phyloP scores from a whole-genome alignment of 2,329 filamentous ascomycete genomes.

The Phaeosphaeria sp. region DNA sequence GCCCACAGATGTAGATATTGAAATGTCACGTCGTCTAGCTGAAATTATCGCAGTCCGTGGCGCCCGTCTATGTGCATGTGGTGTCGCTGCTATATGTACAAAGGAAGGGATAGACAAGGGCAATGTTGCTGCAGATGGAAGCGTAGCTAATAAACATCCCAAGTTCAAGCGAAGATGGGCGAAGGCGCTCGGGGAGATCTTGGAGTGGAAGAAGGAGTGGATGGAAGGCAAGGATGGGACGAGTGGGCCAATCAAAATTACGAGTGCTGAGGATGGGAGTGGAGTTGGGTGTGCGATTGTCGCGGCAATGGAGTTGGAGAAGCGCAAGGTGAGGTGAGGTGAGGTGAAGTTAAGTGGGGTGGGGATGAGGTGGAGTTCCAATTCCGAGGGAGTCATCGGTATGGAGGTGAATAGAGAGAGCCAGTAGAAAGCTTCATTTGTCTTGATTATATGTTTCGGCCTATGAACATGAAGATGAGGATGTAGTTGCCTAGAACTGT shows the following conservation, averaged over 20 bases:
- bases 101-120: slow-evolving; percentile 40
- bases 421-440: neutral
- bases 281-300: slow-evolving; percentile 50
- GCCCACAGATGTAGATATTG: slow-evolving; percentile 31
- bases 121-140: slow-evolving; percentile 49
- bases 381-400: neutral
- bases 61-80: slow-evolving; percentile 47
- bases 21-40: slow-evolving; percentile 34
- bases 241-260: slow-evolving; percentile 42
- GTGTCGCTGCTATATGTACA: slow-evolving; percentile 47
- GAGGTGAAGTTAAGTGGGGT: no score
- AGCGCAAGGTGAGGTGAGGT: slow-evolving; percentile 2
- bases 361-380: neutral
- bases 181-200: slow-evolving; percentile 47
- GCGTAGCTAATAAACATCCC: slow-evolving; percentile 51
- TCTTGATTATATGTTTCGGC: neutral
- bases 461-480: neutral
- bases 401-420: neutral
- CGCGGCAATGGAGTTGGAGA: slow-evolving; percentile 39
- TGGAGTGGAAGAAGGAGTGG: slow-evolving; percentile 40
- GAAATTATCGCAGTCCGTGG: slow-evolving; percentile 43
- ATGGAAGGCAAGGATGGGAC: neutral
- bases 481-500: neutral
- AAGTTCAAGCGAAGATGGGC: slow-evolving; percentile 51
- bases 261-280: slow-evolving; percentile 50